These are phyloP conservation scores for Penicillium lividum DNA, from an alignment of 495 filamentous ascomycete species.

Conservation along the genomic window DNA sequence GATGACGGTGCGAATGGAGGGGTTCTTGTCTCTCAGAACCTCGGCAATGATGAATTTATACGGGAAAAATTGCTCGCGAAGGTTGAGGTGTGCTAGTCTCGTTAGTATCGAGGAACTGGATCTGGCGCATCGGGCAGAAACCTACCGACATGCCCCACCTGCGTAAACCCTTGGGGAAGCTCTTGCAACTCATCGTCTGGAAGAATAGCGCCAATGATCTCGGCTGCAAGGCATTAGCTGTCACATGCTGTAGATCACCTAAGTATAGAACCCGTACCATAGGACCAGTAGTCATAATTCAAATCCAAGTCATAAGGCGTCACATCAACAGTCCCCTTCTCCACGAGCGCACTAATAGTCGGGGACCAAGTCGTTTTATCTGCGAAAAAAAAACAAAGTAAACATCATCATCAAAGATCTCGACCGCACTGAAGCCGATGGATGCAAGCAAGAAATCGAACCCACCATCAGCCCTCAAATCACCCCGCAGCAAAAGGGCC, in stretches of 20 bases:
- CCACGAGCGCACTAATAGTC: constrained; percentile 65
- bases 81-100: constrained; percentile 78
- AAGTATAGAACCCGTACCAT: constrained; percentile 51
- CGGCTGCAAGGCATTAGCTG: constrained; percentile 51
- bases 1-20: constrained; percentile 79
- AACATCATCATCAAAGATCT: constrained; percentile 32
- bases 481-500: constrained; percentile 72
- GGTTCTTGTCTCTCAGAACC: constrained; percentile 86
- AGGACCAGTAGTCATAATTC: constrained; percentile 84
- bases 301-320: constrained; percentile 73
- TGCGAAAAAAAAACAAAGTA: constrained; percentile 41
- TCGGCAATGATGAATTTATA: constrained; percentile 83
- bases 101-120: constrained; percentile 4
- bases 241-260: background rate
- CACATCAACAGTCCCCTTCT: constrained; percentile 63
- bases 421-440: background rate
- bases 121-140: constrained; percentile 15
- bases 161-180: constrained; percentile 81
- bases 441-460: background rate
- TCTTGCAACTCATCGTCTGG: constrained; percentile 70
- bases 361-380: constrained; percentile 74
- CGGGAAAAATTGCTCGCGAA: constrained; percentile 73
- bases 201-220: constrained; percentile 78
- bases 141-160: constrained; percentile 83
- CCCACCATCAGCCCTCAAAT: constrained; percentile 67